Conservation (phyloP, 768 basidiomycete genomes). For the Amanita fuliginea region DNA sequence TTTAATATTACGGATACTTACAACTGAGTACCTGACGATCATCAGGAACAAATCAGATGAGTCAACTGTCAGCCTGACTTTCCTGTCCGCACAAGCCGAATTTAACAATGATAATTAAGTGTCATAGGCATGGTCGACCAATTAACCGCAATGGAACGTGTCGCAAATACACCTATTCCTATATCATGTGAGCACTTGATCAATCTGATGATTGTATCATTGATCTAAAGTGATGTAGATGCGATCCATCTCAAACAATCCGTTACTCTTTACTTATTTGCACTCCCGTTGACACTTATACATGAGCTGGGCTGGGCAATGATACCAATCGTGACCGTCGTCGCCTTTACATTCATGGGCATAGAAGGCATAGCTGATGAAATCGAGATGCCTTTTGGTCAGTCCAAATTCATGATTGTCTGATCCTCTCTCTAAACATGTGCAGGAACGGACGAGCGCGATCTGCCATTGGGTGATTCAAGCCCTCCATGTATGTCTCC, state of each 20-base stretch:
- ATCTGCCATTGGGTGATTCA: slow-evolving; percentile 62
- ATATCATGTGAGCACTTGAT: slow-evolving; percentile 52
- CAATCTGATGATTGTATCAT: background rate
- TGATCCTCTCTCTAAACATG: slow-evolving; percentile 6
- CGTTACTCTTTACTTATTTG: slow-evolving; percentile 86
- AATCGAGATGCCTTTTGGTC: slow-evolving; percentile 93
- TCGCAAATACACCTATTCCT: slow-evolving; percentile 81
- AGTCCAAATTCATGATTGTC: slow-evolving; percentile 10
- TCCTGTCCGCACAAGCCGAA: background rate
- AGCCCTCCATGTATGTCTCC: background rate
- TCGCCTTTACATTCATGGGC: slow-evolving; percentile 87
- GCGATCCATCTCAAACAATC: slow-evolving; percentile 93
- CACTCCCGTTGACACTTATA: slow-evolving; percentile 80
- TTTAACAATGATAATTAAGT: slow-evolving; percentile 5
- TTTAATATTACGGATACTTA: background rate
- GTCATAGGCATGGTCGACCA: slow-evolving; percentile 76
- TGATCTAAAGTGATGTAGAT: slow-evolving; percentile 28
- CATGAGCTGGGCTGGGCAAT: slow-evolving; percentile 76
- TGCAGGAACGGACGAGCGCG: slow-evolving; percentile 47
- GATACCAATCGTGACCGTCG: slow-evolving; percentile 76
- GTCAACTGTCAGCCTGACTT: slow-evolving; percentile 36
- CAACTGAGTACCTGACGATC: background rate
- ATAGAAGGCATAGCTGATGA: slow-evolving; percentile 94
- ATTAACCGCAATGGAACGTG: slow-evolving; percentile 80
- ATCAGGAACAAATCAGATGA: slow-evolving; percentile 69